phyloP scores from a whole-genome alignment of 495 filamentous ascomycete species.

The Xylaria scruposa region DNA sequence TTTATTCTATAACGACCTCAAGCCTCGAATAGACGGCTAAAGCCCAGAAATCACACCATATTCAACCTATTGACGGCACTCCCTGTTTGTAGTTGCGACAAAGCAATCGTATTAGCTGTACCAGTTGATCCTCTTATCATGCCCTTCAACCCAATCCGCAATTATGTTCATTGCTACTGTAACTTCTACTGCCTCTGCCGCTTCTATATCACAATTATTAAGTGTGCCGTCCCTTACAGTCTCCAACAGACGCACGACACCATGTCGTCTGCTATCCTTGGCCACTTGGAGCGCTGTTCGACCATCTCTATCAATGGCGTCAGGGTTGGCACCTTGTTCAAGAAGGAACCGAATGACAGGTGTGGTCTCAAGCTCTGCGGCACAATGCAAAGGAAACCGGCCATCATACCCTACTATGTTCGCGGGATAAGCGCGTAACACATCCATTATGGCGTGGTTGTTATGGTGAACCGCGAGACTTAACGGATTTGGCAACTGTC shows the following conservation, averaged over 20 bases:
- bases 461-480: neutral
- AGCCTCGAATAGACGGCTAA: too few relatives aligned
- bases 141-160: too few relatives aligned
- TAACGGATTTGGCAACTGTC: neutral
- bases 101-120: too few relatives aligned
- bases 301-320: neutral
- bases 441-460: neutral
- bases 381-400: neutral
- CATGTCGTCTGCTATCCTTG: neutral
- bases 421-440: neutral
- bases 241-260: neutral
- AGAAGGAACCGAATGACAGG: conserved; percentile 11
- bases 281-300: conserved; percentile 16
- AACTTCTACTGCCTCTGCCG: neutral
- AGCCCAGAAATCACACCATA: too few relatives aligned
- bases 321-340: conserved; percentile 2
- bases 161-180: neutral
- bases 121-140: too few relatives aligned
- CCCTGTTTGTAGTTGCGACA: too few relatives aligned
- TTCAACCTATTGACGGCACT: too few relatives aligned
- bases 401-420: neutral
- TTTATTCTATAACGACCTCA: too few relatives aligned
- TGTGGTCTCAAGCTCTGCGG: neutral
- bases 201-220: too few relatives aligned
- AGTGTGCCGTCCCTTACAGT: neutral